phyloP scores from a whole-genome alignment of 2,329 filamentous ascomycete genomes.

The Diplodia seriata region DNA sequence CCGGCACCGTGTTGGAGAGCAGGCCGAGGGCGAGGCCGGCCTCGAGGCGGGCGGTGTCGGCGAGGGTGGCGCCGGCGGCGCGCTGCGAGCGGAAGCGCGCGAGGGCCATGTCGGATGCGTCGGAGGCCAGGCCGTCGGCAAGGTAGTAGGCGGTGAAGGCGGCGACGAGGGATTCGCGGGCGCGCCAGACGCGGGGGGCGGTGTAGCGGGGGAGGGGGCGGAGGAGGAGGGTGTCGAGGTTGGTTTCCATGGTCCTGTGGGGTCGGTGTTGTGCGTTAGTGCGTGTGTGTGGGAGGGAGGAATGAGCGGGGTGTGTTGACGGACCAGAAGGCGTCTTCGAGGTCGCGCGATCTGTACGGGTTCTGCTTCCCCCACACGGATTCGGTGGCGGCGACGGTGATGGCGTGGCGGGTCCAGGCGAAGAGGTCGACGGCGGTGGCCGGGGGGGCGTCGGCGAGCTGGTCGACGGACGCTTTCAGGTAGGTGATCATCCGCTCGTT shows the following conservation, averaged over 20 bases:
- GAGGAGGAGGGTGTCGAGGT: slow-evolving; percentile 40
- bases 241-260: slow-evolving; percentile 39
- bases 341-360: slow-evolving; percentile 47
- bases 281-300: too few species aligned
- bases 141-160: slow-evolving; percentile 53
- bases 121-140: slow-evolving; percentile 44
- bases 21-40: slow-evolving; percentile 51
- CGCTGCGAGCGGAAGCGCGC: slow-evolving; percentile 47
- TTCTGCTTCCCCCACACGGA: slow-evolving; percentile 54
- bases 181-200: slow-evolving; percentile 43
- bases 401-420: slow-evolving; percentile 41
- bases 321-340: slow-evolving; percentile 50
- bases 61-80: slow-evolving; percentile 42
- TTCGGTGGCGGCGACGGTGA: slow-evolving; percentile 49
- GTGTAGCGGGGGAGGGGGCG: slow-evolving; percentile 41
- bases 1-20: slow-evolving; percentile 51
- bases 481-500: slow-evolving; percentile 46
- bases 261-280: slow-evolving; percentile 4
- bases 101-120: slow-evolving; percentile 48
- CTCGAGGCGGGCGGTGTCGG: slow-evolving; percentile 53
- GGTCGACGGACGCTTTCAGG: slow-evolving; percentile 39
- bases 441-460: slow-evolving; percentile 31
- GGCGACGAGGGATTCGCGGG: slow-evolving; percentile 45
- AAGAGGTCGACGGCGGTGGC: slow-evolving; percentile 30
- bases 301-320: not conserved